Base-by-base conservation (phyloP, 768 basidiomycete genomes). In the Collybia mongolica region DNA sequence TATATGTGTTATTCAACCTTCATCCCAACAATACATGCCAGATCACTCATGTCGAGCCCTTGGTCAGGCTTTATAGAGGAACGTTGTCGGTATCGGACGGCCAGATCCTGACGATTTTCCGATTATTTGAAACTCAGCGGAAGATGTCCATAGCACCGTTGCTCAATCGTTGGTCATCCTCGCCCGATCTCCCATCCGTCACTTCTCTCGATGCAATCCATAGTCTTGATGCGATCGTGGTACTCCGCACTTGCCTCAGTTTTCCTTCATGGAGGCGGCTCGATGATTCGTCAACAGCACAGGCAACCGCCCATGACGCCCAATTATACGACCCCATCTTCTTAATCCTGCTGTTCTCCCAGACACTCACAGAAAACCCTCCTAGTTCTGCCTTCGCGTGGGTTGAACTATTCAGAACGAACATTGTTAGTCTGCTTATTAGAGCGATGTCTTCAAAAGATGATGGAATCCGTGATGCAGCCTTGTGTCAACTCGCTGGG, bases 21-120 rank as follows among this genome's bases (percentile, higher is more conserved):
- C 85, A 94, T 60, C 90, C 93, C 0, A 67, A 74, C 11, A 92
- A 92, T 58, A 88, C 93, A 2, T 95, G 90, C 60, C 95, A 96
- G 63, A 77, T 85, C 8, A 86, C 81, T 2, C 91, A 95, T 55
- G 69, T 95, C 39, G 84, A 90, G 40, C 91, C 90, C 1, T 73
- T 98, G 29, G 66, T 89, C 39, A 71, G 69, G 17, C 69, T 93
- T 1, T 98, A 98, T 63, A 68, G 78, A 7, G 95, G 88, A 1
- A 88, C 88, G 0, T 63, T 89, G n/a, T 79, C 83, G 0, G 43
- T 54, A 1, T 56, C 86, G 1, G 95, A 98, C 62, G 73, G 77
- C 22, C 70, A 72, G 23, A 71, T 98, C 1, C 70, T 97, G 4
- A 78, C 82, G 1, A 79, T 97, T 47, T 87, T 95, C 71, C 79